phyloP scores from a whole-genome alignment of 345 rosid species.

The Anacardium occidentale region DNA sequence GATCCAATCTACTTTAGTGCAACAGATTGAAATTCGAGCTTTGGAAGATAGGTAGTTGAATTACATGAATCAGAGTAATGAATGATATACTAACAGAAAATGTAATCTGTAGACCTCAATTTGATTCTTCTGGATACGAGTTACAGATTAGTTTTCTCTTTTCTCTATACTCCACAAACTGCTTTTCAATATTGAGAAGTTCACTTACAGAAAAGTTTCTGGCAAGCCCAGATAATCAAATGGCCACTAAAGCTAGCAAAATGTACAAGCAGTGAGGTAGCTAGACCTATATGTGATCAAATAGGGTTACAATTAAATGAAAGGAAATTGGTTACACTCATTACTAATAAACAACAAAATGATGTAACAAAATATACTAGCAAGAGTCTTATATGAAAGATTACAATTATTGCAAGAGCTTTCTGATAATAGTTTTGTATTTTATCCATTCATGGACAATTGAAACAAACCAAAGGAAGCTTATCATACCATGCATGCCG shows the following conservation, averaged over 20 bases:
- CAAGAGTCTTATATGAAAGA: not conserved
- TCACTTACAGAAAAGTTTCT: conserved; percentile 6
- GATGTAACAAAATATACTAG: not conserved
- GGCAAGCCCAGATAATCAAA: not conserved
- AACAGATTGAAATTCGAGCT: conserved; percentile 1
- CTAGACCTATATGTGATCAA: not conserved
- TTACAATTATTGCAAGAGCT: not conserved
- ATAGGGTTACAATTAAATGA: not conserved
- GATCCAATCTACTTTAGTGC: not conserved
- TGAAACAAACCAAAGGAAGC: not conserved
- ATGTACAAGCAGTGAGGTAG: not conserved
- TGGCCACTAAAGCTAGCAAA: not conserved
- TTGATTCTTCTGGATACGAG: not conserved
- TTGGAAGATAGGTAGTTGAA: not conserved
- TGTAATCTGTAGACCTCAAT: not conserved
- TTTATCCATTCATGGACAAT: not conserved
- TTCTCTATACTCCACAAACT: not conserved
- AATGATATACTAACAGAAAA: not conserved
- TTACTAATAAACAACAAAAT: not conserved
- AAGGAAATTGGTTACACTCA: not conserved
- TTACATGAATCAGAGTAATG: not conserved
- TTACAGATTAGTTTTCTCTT: not conserved
- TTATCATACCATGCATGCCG: not conserved
- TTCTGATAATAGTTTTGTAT: not conserved
- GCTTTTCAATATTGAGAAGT: conserved; percentile 2